Evolutionary conservation across 257 asterid genomes (phyloP).

Genomic region (Linderniella brevidens): DNA sequence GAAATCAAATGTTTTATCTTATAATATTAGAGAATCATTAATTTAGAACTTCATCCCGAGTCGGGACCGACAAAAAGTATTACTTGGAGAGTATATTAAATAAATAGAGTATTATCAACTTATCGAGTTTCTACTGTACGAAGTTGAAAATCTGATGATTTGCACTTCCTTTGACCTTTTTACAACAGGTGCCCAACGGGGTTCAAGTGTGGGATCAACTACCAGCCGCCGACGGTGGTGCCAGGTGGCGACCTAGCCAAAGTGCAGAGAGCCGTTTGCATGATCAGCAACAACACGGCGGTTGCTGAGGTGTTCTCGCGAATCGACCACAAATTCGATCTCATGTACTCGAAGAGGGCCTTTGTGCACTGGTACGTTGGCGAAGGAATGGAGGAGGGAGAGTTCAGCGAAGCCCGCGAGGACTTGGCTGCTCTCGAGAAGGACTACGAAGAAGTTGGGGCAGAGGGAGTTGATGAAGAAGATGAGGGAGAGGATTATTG

Average conservation of each 20-base stretch:
- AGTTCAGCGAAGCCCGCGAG: slow-evolving; percentile 86
- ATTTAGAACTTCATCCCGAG: too few species aligned
- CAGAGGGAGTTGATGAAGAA: slow-evolving; percentile 71
- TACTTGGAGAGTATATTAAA: too few species aligned
- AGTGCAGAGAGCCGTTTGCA: slow-evolving; percentile 87
- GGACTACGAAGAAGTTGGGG: slow-evolving; percentile 84
- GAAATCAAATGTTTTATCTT: too few species aligned
- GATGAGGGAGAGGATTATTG: slow-evolving; percentile 55
- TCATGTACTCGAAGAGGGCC: slow-evolving; percentile 86
- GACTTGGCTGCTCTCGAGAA: slow-evolving; percentile 82
- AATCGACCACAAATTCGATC: slow-evolving; percentile 80
- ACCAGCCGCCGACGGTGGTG: slow-evolving; percentile 80
- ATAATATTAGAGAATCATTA: too few species aligned
- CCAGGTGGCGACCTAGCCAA: slow-evolving; percentile 90
- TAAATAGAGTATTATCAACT: too few species aligned
- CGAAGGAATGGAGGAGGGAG: slow-evolving; percentile 95
- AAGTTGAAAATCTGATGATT: slow-evolving; percentile 2
- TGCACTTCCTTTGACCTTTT: neutral
- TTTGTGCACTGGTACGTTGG: slow-evolving; percentile 93
- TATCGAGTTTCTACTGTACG: neutral
- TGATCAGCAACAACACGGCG: slow-evolving; percentile 91
- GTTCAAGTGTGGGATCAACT: slow-evolving; percentile 81
- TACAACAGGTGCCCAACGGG: slow-evolving; percentile 83
- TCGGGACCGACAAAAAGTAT: too few species aligned
- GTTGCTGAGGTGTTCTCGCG: slow-evolving; percentile 91